Evolutionary conservation across 768 basidiomycete species (phyloP).

Genomic region (Guyanaporus albipodus): DNA sequence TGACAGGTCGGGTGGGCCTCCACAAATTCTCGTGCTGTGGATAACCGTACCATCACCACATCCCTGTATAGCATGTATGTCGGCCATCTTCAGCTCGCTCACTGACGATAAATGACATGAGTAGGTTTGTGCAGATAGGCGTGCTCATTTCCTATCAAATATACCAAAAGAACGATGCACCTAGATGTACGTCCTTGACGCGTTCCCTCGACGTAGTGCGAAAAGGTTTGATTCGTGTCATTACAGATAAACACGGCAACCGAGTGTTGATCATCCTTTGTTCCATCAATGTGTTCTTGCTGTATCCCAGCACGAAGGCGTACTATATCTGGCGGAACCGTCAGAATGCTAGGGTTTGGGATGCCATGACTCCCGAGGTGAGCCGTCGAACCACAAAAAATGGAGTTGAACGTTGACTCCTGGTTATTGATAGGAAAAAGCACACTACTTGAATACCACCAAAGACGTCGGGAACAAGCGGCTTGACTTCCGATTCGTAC

Average conservation of each 20-base stretch:
- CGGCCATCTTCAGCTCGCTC: neutral
- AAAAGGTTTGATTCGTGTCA: neutral
- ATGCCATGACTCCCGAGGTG: conserved; percentile 50
- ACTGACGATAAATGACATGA: neutral
- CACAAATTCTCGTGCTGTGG: conserved; percentile 55
- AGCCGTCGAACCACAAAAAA: neutral
- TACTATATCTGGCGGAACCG: conserved; percentile 62
- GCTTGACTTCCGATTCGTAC: conserved; percentile 61
- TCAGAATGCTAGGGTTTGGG: conserved; percentile 51
- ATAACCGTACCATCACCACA: conserved; percentile 55
- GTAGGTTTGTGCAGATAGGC: conserved; percentile 42
- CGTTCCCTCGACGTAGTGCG: too few relatives aligned
- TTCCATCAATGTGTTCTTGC: conserved; percentile 44
- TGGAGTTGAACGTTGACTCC: neutral
- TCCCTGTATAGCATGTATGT: conserved; percentile 54
- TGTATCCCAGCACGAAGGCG: conserved; percentile 52
- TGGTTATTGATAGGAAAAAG: conserved; percentile 41
- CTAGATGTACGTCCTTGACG: conserved; percentile 39
- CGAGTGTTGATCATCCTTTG: conserved; percentile 49
- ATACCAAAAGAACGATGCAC: conserved; percentile 55
- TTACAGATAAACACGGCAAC: conserved; percentile 57
- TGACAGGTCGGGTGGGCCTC: conserved; percentile 52
- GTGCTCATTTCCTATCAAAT: conserved; percentile 48
- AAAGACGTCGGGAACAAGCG: conserved; percentile 56
- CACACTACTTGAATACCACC: conserved; percentile 38